Evolutionary conservation across 306 rosid species (phyloP).

Genomic region (Cicer bijugum): DNA sequence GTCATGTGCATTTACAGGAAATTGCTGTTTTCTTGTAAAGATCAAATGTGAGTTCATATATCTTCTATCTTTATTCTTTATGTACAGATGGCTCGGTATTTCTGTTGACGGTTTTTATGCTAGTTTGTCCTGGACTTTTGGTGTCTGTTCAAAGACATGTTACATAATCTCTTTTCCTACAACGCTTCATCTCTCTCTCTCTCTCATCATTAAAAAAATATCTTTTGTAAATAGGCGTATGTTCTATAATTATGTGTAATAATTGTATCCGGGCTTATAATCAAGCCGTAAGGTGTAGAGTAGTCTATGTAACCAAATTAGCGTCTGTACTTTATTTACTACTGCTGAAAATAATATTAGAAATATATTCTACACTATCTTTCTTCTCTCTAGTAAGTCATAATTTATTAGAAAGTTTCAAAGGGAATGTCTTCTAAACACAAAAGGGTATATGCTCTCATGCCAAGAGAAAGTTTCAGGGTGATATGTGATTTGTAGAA

Average conservation of each 20-base stretch:
- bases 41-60: constrained; percentile 79
- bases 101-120: background rate
- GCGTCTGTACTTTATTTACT: too few species aligned
- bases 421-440: background rate
- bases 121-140: background rate
- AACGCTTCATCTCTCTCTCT: background rate
- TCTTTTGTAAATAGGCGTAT: background rate
- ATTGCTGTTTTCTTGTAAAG: constrained; percentile 79
- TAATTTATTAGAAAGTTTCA: background rate
- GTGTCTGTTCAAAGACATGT: background rate
- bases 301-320: too few species aligned
- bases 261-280: too few species aligned
- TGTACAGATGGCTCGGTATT: constrained; percentile 20
- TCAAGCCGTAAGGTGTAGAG: too few species aligned
- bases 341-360: too few species aligned
- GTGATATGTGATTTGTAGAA: constrained; percentile 1
- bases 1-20: constrained; percentile 86
- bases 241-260: too few species aligned
- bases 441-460: constrained; percentile 5
- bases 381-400: background rate
- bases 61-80: constrained; percentile 22
- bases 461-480: constrained; percentile 1
- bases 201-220: background rate
- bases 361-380: background rate
- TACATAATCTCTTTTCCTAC: constrained; percentile 3